Percentiles rank a stretch among this genome's conserved stretches.
Conservation (phyloP, 177 flowering plant genomes). For the Vitis hybrid region DNA sequence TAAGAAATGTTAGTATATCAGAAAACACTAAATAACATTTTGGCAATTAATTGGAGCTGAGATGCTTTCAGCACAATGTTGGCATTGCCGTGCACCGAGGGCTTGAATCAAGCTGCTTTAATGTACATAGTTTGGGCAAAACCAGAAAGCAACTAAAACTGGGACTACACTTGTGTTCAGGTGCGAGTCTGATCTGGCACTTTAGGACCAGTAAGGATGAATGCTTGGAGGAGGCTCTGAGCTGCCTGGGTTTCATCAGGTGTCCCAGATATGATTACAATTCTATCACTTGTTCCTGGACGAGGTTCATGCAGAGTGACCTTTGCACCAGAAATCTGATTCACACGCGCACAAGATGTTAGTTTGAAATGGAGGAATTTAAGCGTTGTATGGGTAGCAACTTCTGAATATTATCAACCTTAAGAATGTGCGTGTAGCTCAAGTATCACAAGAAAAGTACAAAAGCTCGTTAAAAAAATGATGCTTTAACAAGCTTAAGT, state of each 20-base stretch:
- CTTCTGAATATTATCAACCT: no score
- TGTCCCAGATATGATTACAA: slow-evolving; percentile 78
- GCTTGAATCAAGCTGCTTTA: neutral
- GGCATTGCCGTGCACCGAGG: no score
- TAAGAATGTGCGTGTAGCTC: no score
- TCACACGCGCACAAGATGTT: slow-evolving; percentile 10
- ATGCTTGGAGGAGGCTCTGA: slow-evolving; percentile 92
- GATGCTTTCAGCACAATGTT: neutral
- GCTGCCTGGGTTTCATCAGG: slow-evolving; percentile 90
- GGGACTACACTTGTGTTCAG: no score
- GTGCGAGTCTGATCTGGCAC: no score
- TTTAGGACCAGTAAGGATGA: slow-evolving; percentile 53
- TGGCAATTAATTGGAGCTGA: neutral
- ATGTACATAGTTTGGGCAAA: neutral
- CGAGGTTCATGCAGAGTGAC: slow-evolving; percentile 63
- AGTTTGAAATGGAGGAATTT: neutral
- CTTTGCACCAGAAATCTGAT: slow-evolving; percentile 90
- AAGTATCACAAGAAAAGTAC: no score
- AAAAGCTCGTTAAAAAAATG: no score
- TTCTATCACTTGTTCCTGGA: slow-evolving; percentile 53
- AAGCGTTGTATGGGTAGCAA: no score
- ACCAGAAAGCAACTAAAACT: neutral
- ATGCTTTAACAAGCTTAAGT: no score
- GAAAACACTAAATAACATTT: neutral
- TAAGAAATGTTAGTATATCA: no score